These are phyloP conservation scores for Aspergillus sparsus DNA, from an alignment of 495 filamentous ascomycete species.

Conservation along the genomic window DNA sequence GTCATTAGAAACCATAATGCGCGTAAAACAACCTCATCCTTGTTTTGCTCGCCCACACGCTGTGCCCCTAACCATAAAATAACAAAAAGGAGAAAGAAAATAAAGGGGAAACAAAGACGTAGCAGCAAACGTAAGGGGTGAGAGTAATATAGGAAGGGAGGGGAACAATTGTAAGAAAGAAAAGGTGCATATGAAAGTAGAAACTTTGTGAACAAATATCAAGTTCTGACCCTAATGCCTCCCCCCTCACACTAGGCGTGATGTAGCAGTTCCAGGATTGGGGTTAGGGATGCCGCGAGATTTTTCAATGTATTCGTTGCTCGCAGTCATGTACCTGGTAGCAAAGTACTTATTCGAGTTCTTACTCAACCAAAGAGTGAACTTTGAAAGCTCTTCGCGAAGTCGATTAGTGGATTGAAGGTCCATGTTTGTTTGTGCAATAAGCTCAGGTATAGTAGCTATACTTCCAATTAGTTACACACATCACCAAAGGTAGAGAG, in stretches of 20 bases:
- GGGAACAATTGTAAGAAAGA: background rate
- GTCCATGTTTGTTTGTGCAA: constrained; percentile 98
- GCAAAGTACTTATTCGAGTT: constrained; percentile 75
- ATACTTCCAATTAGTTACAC: constrained; percentile 18
- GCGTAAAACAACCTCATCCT: constrained; percentile 8
- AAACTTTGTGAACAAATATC: background rate
- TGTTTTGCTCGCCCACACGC: constrained; percentile 1
- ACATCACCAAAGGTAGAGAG: too few relatives aligned
- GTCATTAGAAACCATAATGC: constrained; percentile 15
- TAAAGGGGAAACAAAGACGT: background rate
- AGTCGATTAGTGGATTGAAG: constrained; percentile 80
- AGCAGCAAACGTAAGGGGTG: too few relatives aligned
- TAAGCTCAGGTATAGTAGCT: constrained; percentile 90
- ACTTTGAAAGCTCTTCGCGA: constrained; percentile 79
- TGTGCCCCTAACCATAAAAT: constrained; percentile 5
- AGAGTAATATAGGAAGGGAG: constrained; percentile 2
- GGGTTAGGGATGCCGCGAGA: constrained; percentile 39
- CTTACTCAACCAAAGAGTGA: constrained; percentile 77
- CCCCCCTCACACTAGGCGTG: constrained; percentile 29
- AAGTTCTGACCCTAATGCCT: background rate
- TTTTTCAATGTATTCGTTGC: constrained; percentile 61
- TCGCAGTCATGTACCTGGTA: constrained; percentile 69
- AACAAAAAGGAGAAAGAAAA: constrained; percentile 11
- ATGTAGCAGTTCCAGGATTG: constrained; percentile 32
- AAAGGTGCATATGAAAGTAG: background rate